Percentiles rank a stretch among this genome's conserved stretches.
These are phyloP conservation scores for Pouteria glomerata DNA, from an alignment of 148 eudicot species.

Conservation along the genomic window DNA sequence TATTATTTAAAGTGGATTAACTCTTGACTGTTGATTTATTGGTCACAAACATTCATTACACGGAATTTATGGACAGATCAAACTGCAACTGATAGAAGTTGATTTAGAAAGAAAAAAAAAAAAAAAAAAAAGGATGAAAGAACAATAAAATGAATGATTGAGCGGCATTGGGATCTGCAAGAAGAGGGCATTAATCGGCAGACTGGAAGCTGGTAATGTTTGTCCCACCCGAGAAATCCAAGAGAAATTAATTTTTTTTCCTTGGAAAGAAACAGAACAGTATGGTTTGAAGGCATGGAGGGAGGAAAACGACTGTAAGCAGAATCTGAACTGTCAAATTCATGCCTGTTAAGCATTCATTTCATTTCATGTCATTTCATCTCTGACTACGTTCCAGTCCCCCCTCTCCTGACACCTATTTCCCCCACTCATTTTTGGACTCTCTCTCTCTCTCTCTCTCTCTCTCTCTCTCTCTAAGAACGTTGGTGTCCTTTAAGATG, in stretches of 20 bases:
- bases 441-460: slow-evolving; percentile 16
- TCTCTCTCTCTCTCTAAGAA: background rate
- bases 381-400: slow-evolving; percentile 13
- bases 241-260: background rate
- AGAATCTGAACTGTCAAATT: slow-evolving; percentile 58
- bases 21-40: no score
- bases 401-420: background rate
- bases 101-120: no score
- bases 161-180: background rate
- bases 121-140: no score
- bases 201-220: slow-evolving; percentile 3
- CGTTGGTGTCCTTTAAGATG: background rate
- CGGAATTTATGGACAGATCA: no score
- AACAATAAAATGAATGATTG: background rate
- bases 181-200: background rate
- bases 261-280: no score
- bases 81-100: no score
- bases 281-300: no score
- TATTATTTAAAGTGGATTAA: no score
- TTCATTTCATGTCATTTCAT: slow-evolving; percentile 33
- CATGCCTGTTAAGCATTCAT: slow-evolving; percentile 33
- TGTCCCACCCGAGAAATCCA: background rate
- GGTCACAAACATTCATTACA: no score
- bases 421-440: slow-evolving; percentile 2
- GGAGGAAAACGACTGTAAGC: slow-evolving; percentile 9